Conservation (phyloP, 441 rosid genomes). For the Syzygium syzygioides region DNA sequence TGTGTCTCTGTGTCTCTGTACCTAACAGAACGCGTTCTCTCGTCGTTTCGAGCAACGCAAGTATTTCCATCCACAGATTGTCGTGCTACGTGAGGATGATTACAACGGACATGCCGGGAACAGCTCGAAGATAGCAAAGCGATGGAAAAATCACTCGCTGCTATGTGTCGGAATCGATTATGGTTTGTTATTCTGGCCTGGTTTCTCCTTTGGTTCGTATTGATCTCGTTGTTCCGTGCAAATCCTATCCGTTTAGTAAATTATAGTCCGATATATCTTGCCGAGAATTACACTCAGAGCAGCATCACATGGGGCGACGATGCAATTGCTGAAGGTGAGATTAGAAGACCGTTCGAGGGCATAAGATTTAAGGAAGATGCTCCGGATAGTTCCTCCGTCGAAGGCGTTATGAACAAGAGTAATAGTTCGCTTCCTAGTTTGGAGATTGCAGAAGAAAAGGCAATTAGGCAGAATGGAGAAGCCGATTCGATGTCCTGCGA, state of each 20-base stretch:
- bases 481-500: constrained; percentile 36
- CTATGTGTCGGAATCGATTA: not conserved
- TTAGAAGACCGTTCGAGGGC: not conserved
- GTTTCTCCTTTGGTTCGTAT: not conserved
- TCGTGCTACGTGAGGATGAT: not conserved
- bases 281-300: not conserved
- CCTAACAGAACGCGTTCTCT: not conserved
- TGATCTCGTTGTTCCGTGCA: not conserved
- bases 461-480: not conserved
- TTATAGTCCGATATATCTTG: not conserved
- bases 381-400: too few relatives aligned
- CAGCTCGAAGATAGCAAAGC: not conserved
- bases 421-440: not conserved
- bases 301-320: not conserved
- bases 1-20: not conserved
- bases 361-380: too few relatives aligned
- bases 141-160: not conserved
- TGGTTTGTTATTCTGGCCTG: not conserved
- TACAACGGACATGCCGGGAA: not conserved
- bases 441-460: not conserved
- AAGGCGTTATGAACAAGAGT: not conserved
- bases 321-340: not conserved
- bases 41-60: not conserved
- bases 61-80: not conserved
- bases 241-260: not conserved